Percentiles rank a stretch among this genome's conserved stretches.
Evolutionary conservation across 352 stramenopile species (phyloP).

Genomic region (Blastocystis sp.): DNA sequence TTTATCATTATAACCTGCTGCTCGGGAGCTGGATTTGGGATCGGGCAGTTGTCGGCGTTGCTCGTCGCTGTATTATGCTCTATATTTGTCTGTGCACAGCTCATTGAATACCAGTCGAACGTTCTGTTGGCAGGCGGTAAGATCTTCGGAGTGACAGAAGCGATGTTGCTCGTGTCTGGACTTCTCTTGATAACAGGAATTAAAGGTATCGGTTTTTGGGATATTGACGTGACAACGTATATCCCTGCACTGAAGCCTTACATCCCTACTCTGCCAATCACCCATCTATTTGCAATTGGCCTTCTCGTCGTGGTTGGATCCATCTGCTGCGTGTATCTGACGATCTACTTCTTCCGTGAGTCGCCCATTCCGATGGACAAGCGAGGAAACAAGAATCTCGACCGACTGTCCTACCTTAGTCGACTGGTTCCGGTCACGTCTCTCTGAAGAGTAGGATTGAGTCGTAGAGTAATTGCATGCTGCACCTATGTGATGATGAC

Average conservation of each 20-base stretch:
- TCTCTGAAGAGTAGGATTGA: neutral
- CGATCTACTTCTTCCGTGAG: neutral
- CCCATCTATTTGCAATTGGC: neutral
- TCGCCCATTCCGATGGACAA: conserved; percentile 13
- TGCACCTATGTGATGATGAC: neutral
- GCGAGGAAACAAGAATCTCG: conserved; percentile 59
- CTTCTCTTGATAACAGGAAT: neutral
- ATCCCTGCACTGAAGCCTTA: neutral
- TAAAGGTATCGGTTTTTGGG: neutral
- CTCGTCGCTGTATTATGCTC: neutral
- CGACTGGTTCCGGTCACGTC: neutral
- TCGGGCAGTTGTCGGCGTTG: neutral
- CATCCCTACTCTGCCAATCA: neutral
- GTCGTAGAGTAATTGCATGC: neutral
- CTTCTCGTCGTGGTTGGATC: neutral
- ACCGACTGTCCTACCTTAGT: neutral
- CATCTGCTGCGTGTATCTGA: neutral
- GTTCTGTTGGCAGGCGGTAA: conserved; percentile 8
- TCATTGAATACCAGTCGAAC: conserved; percentile 37
- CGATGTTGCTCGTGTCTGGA: neutral
- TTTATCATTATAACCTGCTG: conserved; percentile 38
- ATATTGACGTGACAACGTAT: neutral
- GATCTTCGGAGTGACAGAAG: conserved; percentile 32
- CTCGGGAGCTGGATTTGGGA: neutral
- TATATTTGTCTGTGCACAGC: conserved; percentile 6